These are phyloP conservation scores for Ophiostoma quercus DNA, from an alignment of 2,329 filamentous ascomycete species.

Conservation along the genomic window DNA sequence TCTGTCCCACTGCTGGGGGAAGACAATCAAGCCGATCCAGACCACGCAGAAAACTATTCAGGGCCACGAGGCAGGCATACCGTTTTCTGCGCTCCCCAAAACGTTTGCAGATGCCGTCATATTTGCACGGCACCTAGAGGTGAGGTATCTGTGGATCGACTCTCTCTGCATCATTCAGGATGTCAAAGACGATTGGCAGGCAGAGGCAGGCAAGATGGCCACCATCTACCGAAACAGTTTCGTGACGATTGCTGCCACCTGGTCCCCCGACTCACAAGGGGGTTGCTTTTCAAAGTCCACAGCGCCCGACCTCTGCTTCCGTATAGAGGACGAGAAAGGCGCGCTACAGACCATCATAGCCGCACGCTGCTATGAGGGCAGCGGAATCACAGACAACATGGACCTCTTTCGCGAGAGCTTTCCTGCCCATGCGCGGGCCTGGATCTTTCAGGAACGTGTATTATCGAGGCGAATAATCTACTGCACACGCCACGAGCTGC, in stretches of 20 bases:
- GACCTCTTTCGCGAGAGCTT: not conserved
- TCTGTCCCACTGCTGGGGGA: not conserved
- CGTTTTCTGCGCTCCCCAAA: not conserved
- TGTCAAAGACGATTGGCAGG: not conserved
- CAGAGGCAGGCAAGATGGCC: not conserved
- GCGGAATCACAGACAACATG: not conserved
- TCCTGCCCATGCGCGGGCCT: not conserved
- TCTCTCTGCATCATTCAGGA: slow-evolving; percentile 6
- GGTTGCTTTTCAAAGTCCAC: not conserved
- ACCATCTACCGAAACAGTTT: not conserved
- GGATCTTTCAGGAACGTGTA: not conserved
- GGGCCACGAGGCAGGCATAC: not conserved
- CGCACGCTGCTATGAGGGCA: not conserved
- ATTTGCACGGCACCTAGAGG: not conserved
- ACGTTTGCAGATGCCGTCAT: not conserved
- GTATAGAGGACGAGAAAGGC: slow-evolving; percentile 2
- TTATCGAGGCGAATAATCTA: not conserved
- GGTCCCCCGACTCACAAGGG: not conserved
- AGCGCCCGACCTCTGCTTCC: not conserved
- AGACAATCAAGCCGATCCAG: not conserved
- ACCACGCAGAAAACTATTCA: not conserved
- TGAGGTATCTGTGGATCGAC: slow-evolving; percentile 1
- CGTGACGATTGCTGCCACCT: not conserved
- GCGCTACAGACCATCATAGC: not conserved
- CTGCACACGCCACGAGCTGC: not conserved